These are phyloP conservation scores for Macroventuria anomochaeta DNA, from an alignment of 2,329 filamentous ascomycete species.

Conservation along the genomic window DNA sequence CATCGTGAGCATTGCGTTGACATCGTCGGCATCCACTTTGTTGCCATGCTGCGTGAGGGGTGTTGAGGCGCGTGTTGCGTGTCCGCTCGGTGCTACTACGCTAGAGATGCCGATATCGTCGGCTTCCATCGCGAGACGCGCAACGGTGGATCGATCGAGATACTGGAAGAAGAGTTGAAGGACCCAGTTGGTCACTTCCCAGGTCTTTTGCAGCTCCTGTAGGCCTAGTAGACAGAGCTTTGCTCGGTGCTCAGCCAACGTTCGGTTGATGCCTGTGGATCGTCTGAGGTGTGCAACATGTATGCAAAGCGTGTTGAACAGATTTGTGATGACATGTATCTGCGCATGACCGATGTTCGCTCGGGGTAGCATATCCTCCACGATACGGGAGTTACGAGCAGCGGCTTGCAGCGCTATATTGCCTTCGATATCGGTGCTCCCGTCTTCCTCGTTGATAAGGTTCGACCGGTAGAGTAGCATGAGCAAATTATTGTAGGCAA, in stretches of 20 bases:
- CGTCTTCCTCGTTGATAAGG: slow-evolving; percentile 48
- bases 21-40: slow-evolving; percentile 7
- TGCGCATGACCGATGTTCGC: slow-evolving; percentile 54
- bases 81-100: slow-evolving; percentile 17
- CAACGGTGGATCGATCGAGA: slow-evolving; percentile 54
- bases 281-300: slow-evolving; percentile 55
- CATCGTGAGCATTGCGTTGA: slow-evolving; percentile 10
- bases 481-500: slow-evolving; percentile 57
- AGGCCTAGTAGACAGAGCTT: slow-evolving; percentile 57
- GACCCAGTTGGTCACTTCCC: slow-evolving; percentile 59
- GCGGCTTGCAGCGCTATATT: slow-evolving; percentile 55
- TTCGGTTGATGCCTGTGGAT: slow-evolving; percentile 48
- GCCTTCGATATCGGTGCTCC: slow-evolving; percentile 46
- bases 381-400: slow-evolving; percentile 54
- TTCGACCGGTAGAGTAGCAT: slow-evolving; percentile 55
- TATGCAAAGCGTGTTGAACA: slow-evolving; percentile 58
- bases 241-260: slow-evolving; percentile 57
- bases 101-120: slow-evolving; percentile 31
- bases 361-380: slow-evolving; percentile 57
- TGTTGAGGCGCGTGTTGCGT: slow-evolving; percentile 10
- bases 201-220: slow-evolving; percentile 57
- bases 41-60: neutral
- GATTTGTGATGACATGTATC: slow-evolving; percentile 57
- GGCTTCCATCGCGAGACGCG: slow-evolving; percentile 43
- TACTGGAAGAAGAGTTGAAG: slow-evolving; percentile 58